Percentiles rank a stretch among this genome's conserved stretches.
phyloP scores from a whole-genome alignment of 2,329 filamentous ascomycete genomes.

The Fusarium sororula region DNA sequence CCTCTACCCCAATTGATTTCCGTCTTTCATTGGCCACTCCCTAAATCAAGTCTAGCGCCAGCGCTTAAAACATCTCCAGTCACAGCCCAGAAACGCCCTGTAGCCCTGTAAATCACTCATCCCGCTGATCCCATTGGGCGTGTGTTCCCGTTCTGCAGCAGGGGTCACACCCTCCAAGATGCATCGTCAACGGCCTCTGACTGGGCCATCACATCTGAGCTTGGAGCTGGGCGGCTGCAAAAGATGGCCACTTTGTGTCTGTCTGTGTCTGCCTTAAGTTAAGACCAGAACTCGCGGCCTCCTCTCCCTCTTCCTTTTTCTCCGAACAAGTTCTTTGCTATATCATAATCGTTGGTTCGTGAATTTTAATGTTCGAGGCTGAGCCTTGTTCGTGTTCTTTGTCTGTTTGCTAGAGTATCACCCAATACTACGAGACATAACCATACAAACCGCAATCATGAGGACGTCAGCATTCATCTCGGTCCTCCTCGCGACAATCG shows the following conservation, averaged over 20 bases:
- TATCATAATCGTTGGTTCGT: slow-evolving; percentile 10
- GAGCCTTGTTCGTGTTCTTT: slow-evolving; percentile 16
- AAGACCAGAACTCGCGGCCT: slow-evolving; percentile 40
- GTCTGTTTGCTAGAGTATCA: neutral
- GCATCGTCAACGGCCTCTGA: slow-evolving; percentile 39
- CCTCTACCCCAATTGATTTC: neutral
- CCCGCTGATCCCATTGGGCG: slow-evolving; percentile 30
- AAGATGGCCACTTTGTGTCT: slow-evolving; percentile 14
- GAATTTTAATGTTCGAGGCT: slow-evolving; percentile 27
- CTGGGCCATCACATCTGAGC: slow-evolving; percentile 34
- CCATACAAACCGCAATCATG: slow-evolving; percentile 50
- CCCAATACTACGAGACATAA: neutral
- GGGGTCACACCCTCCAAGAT: slow-evolving; percentile 35
- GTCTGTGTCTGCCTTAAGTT: slow-evolving; percentile 27
- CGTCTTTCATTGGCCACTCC: slow-evolving; percentile 24
- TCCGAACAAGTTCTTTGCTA: neutral
- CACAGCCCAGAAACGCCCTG: slow-evolving; percentile 15
- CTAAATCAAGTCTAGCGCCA: slow-evolving; percentile 34
- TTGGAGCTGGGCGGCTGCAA: slow-evolving; percentile 36
- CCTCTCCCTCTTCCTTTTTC: slow-evolving; percentile 14
- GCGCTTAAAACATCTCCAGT: slow-evolving; percentile 42
- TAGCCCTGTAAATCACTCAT: slow-evolving; percentile 13
- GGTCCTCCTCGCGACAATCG: slow-evolving; percentile 58
- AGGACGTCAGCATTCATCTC: slow-evolving; percentile 54
- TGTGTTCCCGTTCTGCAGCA: slow-evolving; percentile 23